Conservation (phyloP, 2,329 filamentous ascomycete species). For the Helotiales sp. region DNA sequence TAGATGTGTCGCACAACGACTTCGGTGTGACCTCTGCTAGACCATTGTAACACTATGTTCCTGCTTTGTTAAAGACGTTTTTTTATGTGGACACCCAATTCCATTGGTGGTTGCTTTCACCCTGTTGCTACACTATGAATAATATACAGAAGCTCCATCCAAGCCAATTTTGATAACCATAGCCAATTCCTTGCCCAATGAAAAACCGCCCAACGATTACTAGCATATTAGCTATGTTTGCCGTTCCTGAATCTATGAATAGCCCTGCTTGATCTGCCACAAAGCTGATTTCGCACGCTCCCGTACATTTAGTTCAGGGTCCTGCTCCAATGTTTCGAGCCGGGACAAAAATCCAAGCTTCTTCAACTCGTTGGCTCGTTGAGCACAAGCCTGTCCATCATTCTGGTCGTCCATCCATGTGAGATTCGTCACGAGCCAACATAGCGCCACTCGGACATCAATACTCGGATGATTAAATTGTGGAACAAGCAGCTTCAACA, state of each 20-base stretch:
- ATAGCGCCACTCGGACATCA: conserved; percentile 75
- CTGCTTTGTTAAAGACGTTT: no score
- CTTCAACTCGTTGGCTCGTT: conserved; percentile 68
- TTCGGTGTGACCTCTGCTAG: neutral
- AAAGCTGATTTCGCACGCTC: conserved; percentile 81
- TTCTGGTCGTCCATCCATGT: conserved; percentile 75
- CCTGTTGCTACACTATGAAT: neutral
- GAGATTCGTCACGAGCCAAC: conserved; percentile 84
- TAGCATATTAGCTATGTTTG: neutral
- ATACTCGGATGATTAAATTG: conserved; percentile 73
- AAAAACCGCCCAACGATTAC: neutral
- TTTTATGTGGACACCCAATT: no score
- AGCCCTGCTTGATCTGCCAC: conserved; percentile 60
- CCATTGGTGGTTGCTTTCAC: no score
- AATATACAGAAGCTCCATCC: neutral
- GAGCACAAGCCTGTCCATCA: conserved; percentile 64
- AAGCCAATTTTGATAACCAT: neutral
- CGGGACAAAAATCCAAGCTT: conserved; percentile 70
- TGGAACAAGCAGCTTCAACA: conserved; percentile 71
- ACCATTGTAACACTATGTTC: no score
- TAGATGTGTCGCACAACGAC: neutral
- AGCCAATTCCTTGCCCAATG: neutral
- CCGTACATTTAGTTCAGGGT: conserved; percentile 77
- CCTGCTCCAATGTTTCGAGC: conserved; percentile 62
- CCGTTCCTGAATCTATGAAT: neutral